phyloP scores from a whole-genome alignment of 768 basidiomycete species.

The Aureoboletus auriporus region DNA sequence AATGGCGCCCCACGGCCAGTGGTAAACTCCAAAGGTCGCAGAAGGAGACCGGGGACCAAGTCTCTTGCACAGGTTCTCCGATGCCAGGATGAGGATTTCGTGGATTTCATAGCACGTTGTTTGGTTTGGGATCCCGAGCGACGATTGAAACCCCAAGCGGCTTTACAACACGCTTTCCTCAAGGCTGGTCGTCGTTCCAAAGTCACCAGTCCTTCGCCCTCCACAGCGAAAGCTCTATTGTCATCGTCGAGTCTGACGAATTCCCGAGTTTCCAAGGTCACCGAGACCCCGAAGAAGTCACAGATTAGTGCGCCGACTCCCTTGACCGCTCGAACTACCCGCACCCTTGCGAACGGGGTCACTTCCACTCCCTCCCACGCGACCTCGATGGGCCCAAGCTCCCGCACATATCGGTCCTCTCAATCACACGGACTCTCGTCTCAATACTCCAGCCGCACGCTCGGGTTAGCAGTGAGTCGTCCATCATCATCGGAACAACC shows the following conservation, averaged over 20 bases:
- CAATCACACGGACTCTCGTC: slow-evolving; percentile 67
- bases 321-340: slow-evolving; percentile 70
- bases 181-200: slow-evolving; percentile 59
- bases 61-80: slow-evolving; percentile 85
- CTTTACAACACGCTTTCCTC: slow-evolving; percentile 88
- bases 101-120: slow-evolving; percentile 97
- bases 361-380: slow-evolving; percentile 59
- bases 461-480: slow-evolving; percentile 65
- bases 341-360: slow-evolving; percentile 46
- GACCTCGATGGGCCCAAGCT: slow-evolving; percentile 54
- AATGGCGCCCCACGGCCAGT: slow-evolving; percentile 91
- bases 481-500: slow-evolving; percentile 30
- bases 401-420: slow-evolving; percentile 63
- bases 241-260: slow-evolving; percentile 53
- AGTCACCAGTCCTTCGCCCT: slow-evolving; percentile 37
- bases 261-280: slow-evolving; percentile 49
- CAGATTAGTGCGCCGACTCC: slow-evolving; percentile 88
- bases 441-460: slow-evolving; percentile 73
- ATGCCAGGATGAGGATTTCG: slow-evolving; percentile 90
- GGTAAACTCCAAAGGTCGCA: slow-evolving; percentile 93
- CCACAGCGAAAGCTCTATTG: slow-evolving; percentile 50
- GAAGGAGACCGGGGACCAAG: slow-evolving; percentile 88
- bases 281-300: slow-evolving; percentile 84
- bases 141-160: slow-evolving; percentile 89
- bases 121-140: slow-evolving; percentile 98